phyloP scores from a whole-genome alignment of 805 yeast genomes.

The Candida taoyuanica region DNA sequence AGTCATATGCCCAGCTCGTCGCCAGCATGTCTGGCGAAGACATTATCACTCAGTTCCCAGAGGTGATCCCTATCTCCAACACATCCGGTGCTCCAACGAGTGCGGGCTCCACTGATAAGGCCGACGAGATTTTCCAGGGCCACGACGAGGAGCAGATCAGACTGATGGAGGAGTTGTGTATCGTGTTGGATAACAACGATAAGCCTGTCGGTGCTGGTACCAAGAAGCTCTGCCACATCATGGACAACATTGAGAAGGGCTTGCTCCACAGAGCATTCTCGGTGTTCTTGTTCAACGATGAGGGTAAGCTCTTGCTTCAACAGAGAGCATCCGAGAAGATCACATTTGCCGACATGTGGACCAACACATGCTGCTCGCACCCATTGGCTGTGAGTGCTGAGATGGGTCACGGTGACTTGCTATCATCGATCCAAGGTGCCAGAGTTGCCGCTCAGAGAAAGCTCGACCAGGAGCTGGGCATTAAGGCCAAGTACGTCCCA shows the following conservation, averaged over 20 bases:
- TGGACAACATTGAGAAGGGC: constrained; percentile 83
- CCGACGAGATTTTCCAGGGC: constrained; percentile 61
- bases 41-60: constrained; percentile 57
- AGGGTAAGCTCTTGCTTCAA: constrained; percentile 76
- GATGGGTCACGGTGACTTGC: constrained; percentile 55
- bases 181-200: constrained; percentile 86
- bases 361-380: constrained; percentile 98
- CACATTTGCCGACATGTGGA: constrained; percentile 97
- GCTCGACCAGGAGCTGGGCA: constrained; percentile 90
- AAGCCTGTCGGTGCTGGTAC: constrained; percentile 89
- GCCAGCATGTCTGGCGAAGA: constrained; percentile 42
- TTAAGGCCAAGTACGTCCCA: constrained; percentile 54
- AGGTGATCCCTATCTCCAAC: constrained; percentile 56
- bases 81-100: constrained; percentile 54
- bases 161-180: constrained; percentile 95
- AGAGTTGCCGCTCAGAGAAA: constrained; percentile 89
- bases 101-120: constrained; percentile 28
- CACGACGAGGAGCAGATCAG: constrained; percentile 92
- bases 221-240: constrained; percentile 82
- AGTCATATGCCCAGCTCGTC: constrained; percentile 48
- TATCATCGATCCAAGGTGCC: constrained; percentile 68
- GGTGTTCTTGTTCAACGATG: constrained; percentile 82
- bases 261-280: constrained; percentile 93
- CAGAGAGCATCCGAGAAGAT: constrained; percentile 96
- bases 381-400: constrained; percentile 84